Evolutionary conservation across 305 asterid species (phyloP).

Genomic region (Euphrasia arctica): DNA sequence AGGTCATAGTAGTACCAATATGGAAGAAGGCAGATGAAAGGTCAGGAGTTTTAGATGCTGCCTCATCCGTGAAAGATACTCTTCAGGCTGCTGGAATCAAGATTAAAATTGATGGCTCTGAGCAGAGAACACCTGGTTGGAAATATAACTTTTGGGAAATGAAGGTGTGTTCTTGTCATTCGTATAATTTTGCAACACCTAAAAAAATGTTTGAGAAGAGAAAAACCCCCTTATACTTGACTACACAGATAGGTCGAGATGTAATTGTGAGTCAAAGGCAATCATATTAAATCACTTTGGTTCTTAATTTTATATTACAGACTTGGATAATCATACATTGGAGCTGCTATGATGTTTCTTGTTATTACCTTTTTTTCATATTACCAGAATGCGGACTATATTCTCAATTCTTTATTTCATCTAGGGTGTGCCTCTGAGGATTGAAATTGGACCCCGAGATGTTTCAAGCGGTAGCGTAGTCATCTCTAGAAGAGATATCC

Average conservation of each 20-base stretch:
- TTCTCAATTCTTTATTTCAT: conserved; percentile 29
- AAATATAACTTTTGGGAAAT: conserved; percentile 96
- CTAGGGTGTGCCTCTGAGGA: conserved; percentile 93
- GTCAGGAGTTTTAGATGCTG: conserved; percentile 62
- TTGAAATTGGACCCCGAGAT: conserved; percentile 95
- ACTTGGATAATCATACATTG: conserved; percentile 6
- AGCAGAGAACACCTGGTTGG: conserved; percentile 99
- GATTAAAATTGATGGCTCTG: conserved; percentile 83
- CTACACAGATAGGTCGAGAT: background rate
- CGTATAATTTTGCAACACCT: background rate
- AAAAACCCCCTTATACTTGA: background rate
- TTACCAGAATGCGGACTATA: conserved; percentile 15
- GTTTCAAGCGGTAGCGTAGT: conserved; percentile 74
- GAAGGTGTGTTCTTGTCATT: conserved; percentile 56
- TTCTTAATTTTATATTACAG: background rate
- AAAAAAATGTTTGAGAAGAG: too few species aligned
- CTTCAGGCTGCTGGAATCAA: conserved; percentile 75
- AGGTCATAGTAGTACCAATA: conserved; percentile 91
- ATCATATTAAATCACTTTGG: background rate
- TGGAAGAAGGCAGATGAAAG: conserved; percentile 83
- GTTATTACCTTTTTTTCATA: background rate
- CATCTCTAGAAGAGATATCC: conserved; percentile 87
- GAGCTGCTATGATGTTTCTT: conserved; percentile 11
- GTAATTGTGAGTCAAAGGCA: conserved; percentile 5
- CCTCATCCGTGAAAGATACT: conserved; percentile 62